phyloP scores from a whole-genome alignment of 331 rosid species.

The Dryas integrifolia region DNA sequence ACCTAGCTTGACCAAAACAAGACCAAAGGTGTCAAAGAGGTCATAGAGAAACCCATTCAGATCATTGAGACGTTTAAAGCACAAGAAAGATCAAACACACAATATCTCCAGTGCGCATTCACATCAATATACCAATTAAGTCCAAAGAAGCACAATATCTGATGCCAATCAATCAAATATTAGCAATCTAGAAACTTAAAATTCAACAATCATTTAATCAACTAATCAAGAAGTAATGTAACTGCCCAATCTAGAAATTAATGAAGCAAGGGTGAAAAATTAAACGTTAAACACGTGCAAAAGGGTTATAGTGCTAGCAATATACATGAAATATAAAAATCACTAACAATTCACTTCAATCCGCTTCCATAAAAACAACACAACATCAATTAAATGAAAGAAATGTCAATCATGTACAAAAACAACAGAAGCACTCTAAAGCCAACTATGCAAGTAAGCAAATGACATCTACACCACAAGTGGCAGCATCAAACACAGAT shows the following conservation, averaged over 20 bases:
- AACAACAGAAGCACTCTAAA: constrained; percentile 19
- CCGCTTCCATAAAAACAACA: background rate
- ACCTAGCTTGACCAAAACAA: background rate
- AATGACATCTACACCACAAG: constrained; percentile 24
- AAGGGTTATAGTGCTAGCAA: background rate
- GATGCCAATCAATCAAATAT: background rate
- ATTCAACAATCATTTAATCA: background rate
- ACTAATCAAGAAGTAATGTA: background rate
- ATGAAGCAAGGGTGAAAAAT: background rate
- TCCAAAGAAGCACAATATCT: background rate
- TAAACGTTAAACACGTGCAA: background rate
- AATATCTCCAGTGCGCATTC: background rate
- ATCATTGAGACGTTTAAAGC: background rate
- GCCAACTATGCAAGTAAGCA: constrained; percentile 23
- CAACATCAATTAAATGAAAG: background rate
- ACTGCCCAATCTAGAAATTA: background rate
- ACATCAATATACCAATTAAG: background rate
- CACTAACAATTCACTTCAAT: background rate
- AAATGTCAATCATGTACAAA: constrained; percentile 2
- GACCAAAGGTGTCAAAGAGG: background rate
- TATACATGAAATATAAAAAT: background rate
- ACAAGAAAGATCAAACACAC: background rate
- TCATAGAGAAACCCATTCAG: background rate
- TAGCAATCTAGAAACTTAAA: background rate
- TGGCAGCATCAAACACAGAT: constrained; percentile 25